Percentiles rank a stretch among this genome's conserved stretches.
phyloP scores from a whole-genome alignment of 2,329 filamentous ascomycete genomes.

The Ascochyta fabae region DNA sequence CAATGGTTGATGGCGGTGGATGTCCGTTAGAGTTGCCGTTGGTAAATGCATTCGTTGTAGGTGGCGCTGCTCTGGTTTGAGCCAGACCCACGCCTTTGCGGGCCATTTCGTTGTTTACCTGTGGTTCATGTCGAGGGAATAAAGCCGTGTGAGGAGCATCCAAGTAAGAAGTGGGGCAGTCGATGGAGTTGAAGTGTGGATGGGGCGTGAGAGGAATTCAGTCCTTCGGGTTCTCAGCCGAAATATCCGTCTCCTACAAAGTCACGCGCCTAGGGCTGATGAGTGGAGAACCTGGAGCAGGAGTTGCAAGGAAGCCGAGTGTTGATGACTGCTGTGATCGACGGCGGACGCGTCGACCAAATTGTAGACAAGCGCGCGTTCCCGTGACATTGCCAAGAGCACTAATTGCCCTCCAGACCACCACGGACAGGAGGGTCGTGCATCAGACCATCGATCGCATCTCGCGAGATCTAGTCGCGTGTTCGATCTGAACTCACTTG shows the following conservation, averaged over 20 bases:
- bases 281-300: not conserved
- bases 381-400: constrained; percentile 32
- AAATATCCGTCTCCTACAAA: not conserved
- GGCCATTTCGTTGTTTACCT: constrained; percentile 47
- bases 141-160: constrained; percentile 1
- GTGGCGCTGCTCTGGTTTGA: constrained; percentile 36
- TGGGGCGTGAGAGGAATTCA: not conserved
- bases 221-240: not conserved
- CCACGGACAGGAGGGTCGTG: constrained; percentile 7
- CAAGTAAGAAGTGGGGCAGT: constrained; percentile 8
- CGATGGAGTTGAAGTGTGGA: not conserved
- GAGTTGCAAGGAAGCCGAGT: not conserved
- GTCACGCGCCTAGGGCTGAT: not conserved
- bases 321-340: constrained; percentile 8
- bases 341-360: constrained; percentile 24
- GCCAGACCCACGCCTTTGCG: constrained; percentile 48
- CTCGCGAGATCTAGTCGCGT: not conserved
- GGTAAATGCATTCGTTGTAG: constrained; percentile 25
- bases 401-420: constrained; percentile 15
- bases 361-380: constrained; percentile 22
- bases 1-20: constrained; percentile 76
- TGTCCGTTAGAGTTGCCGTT: constrained; percentile 25
- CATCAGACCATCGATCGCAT: constrained; percentile 16
- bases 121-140: constrained; percentile 30
- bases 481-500: not conserved